These are phyloP conservation scores for Coemansia sp. DNA, from an alignment of 192 early-diverging fungal genomes.

Conservation along the genomic window DNA sequence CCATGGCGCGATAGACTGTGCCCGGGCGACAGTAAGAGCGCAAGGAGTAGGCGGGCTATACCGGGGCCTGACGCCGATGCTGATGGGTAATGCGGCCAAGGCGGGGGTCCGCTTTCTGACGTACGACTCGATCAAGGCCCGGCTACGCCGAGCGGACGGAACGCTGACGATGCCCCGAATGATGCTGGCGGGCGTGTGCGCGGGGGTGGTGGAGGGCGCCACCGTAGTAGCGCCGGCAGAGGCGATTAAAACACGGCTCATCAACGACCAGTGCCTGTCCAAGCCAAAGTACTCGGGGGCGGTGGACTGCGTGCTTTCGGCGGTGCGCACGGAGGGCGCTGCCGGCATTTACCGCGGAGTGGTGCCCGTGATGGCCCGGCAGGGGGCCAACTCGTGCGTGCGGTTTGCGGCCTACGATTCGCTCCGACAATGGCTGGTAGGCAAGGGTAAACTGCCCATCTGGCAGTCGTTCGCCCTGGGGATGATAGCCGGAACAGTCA, in stretches of 20 bases:
- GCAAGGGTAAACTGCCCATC: conserved; percentile 47
- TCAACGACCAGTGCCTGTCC: conserved; percentile 80
- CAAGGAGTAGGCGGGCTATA: conserved; percentile 80
- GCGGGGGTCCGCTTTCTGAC: conserved; percentile 91
- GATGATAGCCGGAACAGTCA: conserved; percentile 84
- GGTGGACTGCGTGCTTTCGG: conserved; percentile 67
- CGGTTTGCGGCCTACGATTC: conserved; percentile 84
- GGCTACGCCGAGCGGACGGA: conserved; percentile 69
- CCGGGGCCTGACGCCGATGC: conserved; percentile 83
- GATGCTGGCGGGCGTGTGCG: conserved; percentile 79
- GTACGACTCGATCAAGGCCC: conserved; percentile 79
- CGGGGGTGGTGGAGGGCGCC: conserved; percentile 84
- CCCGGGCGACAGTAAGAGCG: conserved; percentile 65
- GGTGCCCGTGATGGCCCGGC: conserved; percentile 87
- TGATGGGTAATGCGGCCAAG: conserved; percentile 88
- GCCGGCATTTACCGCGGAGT: conserved; percentile 88
- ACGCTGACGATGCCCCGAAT: conserved; percentile 64
- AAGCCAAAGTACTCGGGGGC: conserved; percentile 77
- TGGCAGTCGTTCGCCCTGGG: conserved; percentile 70
- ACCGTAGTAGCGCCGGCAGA: conserved; percentile 91
- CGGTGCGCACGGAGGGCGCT: conserved; percentile 71
- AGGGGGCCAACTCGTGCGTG: conserved; percentile 95
- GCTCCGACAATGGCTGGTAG: conserved; percentile 58
- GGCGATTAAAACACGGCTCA: conserved; percentile 95
- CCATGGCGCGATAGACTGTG: conserved; percentile 80